Evolutionary conservation across 306 rosid species (phyloP), one percentile per base, ranked within the genome.

Genomic region (Hylodesmum podocarpum): DNA sequence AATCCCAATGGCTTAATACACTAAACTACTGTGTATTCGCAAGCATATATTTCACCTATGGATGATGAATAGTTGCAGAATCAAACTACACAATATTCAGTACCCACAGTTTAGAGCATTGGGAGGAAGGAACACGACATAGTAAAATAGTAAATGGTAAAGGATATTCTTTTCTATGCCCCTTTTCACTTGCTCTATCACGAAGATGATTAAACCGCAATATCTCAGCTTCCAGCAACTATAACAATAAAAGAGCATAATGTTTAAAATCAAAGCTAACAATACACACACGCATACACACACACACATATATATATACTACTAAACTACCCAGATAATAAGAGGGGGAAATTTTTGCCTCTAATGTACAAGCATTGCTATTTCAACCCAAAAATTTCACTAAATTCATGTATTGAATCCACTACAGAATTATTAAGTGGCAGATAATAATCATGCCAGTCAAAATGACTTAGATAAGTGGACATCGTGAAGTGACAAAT

Each of bases 151-250:
- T 27, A 77, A 53, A 82, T 21, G 81, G 74, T 76, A 80, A 95
- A 92, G 98, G 98, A 95, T 95, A 95, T 95, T 95, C 97, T 82
- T 92, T 93, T 78, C 81, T 73, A 70, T 72, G 87, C 76, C 97
- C 97, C 85, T 90, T 92, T 83, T 90, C 97, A 83, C 88, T 92
- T 78, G 98, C 97, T 78, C 91, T 86, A 80, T 86, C 91, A 41
- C 90, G 97, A 37, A 95, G 97, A 80, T 90, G 88, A 74, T 68
- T 89, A 66, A 90, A 86, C 70, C 78, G 87, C 80, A 88, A 72
- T 63, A 81, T 85, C 90, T 95, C 97, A 59, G 87, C 87, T 49
- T 83, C 91, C 80, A 92, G 87, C 78, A 77, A 72, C 98, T 95
- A 83, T 19, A 88, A 68, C 75, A 85, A 54, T 37, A 75, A 66